These are phyloP conservation scores for Ophiosphaerella herpotricha DNA, from an alignment of 2,329 filamentous ascomycete genomes.

Conservation along the genomic window DNA sequence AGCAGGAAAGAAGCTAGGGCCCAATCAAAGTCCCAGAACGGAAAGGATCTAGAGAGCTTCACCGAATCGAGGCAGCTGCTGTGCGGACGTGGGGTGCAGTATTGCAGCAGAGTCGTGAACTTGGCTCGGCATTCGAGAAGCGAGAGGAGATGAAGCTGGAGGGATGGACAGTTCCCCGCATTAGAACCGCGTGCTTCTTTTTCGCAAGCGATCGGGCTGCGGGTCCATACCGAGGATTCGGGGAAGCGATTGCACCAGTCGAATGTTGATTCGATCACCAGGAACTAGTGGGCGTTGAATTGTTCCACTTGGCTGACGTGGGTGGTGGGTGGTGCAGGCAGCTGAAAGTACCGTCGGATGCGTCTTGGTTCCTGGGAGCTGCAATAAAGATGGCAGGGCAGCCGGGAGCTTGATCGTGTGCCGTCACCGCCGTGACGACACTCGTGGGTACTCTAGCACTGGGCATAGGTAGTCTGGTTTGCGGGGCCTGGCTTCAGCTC, in stretches of 20 bases:
- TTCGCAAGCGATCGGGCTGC: slow-evolving; percentile 34
- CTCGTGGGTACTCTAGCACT: background rate
- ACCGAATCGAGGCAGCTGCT: slow-evolving; percentile 22
- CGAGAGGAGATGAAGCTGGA: slow-evolving; percentile 37
- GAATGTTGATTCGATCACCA: slow-evolving; percentile 27
- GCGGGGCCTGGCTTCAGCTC: slow-evolving; percentile 14
- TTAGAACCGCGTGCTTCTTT: slow-evolving; percentile 37
- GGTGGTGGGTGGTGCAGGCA: slow-evolving; percentile 4
- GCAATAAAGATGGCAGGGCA: slow-evolving; percentile 5
- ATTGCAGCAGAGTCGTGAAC: slow-evolving; percentile 36
- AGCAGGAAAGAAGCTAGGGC: slow-evolving; percentile 17
- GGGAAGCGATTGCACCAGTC: slow-evolving; percentile 34
- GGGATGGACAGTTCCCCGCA: slow-evolving; percentile 43
- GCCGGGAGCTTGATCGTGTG: slow-evolving; percentile 29
- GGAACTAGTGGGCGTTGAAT: slow-evolving; percentile 24
- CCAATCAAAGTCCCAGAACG: slow-evolving; percentile 17
- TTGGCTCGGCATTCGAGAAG: slow-evolving; percentile 42
- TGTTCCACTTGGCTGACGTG: slow-evolving; percentile 33
- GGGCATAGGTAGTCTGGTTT: slow-evolving; percentile 10
- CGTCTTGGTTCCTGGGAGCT: slow-evolving; percentile 3
- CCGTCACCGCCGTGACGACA: slow-evolving; percentile 32
- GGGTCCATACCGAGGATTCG: slow-evolving; percentile 27
- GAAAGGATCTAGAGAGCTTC: slow-evolving; percentile 9
- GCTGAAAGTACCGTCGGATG: slow-evolving; percentile 2
- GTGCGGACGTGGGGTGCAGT: slow-evolving; percentile 27